These are phyloP conservation scores for Bodo saltans DNA, from an alignment of 78 protist species.

Conservation along the genomic window DNA sequence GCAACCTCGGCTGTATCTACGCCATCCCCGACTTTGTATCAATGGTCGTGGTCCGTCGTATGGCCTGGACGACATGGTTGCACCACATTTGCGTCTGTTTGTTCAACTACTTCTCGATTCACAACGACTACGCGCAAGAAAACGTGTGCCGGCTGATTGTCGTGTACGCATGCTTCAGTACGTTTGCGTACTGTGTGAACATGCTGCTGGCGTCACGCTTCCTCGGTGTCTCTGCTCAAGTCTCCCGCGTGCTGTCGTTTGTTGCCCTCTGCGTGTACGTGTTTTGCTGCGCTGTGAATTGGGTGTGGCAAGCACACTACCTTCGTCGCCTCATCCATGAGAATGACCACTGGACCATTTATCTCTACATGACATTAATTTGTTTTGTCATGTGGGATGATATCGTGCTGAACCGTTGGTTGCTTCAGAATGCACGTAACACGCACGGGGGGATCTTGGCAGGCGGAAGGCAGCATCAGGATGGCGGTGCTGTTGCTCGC, in stretches of 20 bases:
- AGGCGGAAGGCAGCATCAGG: no score
- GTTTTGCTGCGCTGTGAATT: slow-evolving; percentile 19
- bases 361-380: neutral
- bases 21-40: slow-evolving; percentile 43
- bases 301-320: slow-evolving; percentile 28
- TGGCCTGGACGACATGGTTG: slow-evolving; percentile 7
- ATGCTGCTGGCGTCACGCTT: slow-evolving; percentile 39
- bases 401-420: neutral
- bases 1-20: slow-evolving; percentile 34
- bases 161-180: slow-evolving; percentile 34
- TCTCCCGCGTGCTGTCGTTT: neutral
- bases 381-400: neutral
- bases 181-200: slow-evolving; percentile 36
- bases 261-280: slow-evolving; percentile 20
- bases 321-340: neutral
- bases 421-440: neutral
- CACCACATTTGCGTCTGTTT: slow-evolving; percentile 28
- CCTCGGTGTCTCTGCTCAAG: neutral
- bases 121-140: neutral
- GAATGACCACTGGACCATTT: no score
- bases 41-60: slow-evolving; percentile 12
- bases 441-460: no score
- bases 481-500: no score
- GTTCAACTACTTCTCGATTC: slow-evolving; percentile 7
- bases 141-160: slow-evolving; percentile 23